Conservation (phyloP, 73 alveolate species). For the Stentor coeruleus region DNA sequence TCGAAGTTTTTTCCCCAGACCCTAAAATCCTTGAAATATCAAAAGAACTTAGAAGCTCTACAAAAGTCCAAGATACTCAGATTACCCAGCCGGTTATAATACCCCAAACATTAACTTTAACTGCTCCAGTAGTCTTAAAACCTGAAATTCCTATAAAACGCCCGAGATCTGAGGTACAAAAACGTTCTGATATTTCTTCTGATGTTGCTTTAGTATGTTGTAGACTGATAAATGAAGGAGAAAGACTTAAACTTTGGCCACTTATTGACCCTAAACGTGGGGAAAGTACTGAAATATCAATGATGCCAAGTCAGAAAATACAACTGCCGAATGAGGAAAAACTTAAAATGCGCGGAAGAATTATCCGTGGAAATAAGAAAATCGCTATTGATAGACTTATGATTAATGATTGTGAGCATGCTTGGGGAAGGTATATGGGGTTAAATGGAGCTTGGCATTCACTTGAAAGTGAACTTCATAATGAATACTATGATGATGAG, state of each 20-base stretch:
- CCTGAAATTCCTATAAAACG: not conserved
- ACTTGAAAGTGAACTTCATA: not conserved
- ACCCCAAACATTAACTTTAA: not conserved
- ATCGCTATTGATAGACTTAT: not conserved
- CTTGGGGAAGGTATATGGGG: constrained; percentile 9
- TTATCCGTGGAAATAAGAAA: not conserved
- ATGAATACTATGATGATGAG: constrained; percentile 6
- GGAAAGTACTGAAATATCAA: not conserved
- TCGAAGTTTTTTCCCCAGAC: not conserved
- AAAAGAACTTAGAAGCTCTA: not conserved
- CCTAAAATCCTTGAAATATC: not conserved
- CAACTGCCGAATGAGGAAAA: not conserved
- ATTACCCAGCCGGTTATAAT: not conserved
- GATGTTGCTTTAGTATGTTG: constrained; percentile 1
- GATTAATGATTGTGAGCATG: not conserved
- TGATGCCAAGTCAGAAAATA: not conserved
- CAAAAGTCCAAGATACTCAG: not conserved
- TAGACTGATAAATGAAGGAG: not conserved
- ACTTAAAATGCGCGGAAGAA: not conserved
- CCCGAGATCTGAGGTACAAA: not conserved
- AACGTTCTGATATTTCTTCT: not conserved
- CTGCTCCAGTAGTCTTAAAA: not conserved
- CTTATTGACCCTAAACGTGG: not conserved
- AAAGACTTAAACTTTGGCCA: constrained; percentile 1
- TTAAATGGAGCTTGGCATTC: not conserved